phyloP scores from a whole-genome alignment of 2,329 filamentous ascomycete genomes.

The Fusarium sp. region DNA sequence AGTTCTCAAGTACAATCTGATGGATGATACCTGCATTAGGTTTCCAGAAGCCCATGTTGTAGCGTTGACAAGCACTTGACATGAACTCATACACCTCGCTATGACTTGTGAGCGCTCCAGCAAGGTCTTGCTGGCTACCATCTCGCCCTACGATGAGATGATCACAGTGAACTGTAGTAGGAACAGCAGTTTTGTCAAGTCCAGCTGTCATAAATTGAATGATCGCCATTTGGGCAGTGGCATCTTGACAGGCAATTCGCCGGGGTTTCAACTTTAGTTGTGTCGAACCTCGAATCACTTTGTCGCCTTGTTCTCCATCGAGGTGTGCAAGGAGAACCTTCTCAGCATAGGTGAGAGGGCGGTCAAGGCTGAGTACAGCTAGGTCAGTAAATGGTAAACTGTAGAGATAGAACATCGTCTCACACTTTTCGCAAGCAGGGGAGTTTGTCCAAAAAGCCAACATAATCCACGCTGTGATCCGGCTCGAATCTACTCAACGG shows the following conservation, averaged over 20 bases:
- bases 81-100: constrained; percentile 98
- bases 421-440: background rate
- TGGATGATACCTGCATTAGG: constrained; percentile 95
- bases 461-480: constrained; percentile 12
- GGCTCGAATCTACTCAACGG: constrained; percentile 17
- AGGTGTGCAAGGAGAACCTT: constrained; percentile 87
- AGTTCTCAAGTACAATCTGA: constrained; percentile 99
- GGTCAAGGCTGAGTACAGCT: constrained; percentile 71
- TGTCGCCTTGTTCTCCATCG: constrained; percentile 76
- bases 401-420: fast-evolving
- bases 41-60: constrained; percentile 95
- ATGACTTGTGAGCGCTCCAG: constrained; percentile 86
- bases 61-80: constrained; percentile 89
- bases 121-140: constrained; percentile 88
- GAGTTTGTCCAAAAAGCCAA: constrained; percentile 2
- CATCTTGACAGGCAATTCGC: constrained; percentile 98
- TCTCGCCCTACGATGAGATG: constrained; percentile 97
- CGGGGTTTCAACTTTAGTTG: constrained; percentile 98
- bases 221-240: constrained; percentile 97
- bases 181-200: constrained; percentile 87
- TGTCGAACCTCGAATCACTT: constrained; percentile 78
- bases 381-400: background rate
- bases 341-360: constrained; percentile 88
- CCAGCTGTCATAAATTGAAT: constrained; percentile 99
- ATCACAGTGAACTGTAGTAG: constrained; percentile 98